Evolutionary conservation across 2,329 filamentous ascomycete genomes (phyloP).

Genomic region (Beauveria sp.): DNA sequence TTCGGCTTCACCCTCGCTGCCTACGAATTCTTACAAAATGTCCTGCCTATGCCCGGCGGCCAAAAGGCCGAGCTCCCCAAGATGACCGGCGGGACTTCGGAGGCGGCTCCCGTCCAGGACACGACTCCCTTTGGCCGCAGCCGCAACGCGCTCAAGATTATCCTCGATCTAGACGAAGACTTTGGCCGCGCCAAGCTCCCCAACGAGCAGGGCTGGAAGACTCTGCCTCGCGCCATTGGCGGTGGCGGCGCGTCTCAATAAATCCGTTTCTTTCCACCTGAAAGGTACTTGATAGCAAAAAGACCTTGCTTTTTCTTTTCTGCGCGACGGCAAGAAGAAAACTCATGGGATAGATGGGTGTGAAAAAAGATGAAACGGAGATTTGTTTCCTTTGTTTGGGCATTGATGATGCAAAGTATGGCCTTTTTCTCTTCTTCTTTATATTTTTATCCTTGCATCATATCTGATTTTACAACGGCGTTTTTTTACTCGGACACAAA

Average conservation of each 20-base stretch:
- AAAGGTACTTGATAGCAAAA: not conserved
- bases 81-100: constrained; percentile 51
- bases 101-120: constrained; percentile 40
- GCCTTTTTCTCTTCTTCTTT: constrained; percentile 8
- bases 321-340: not conserved
- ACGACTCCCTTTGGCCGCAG: constrained; percentile 52
- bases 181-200: constrained; percentile 70
- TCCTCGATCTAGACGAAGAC: constrained; percentile 87
- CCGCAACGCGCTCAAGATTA: constrained; percentile 89
- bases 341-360: not conserved
- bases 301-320: not conserved
- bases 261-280: not conserved
- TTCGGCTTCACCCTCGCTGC: constrained; percentile 96
- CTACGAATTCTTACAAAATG: constrained; percentile 82
- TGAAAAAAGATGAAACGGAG: not conserved
- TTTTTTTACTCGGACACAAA: constrained; percentile 6
- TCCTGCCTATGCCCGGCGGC: constrained; percentile 70
- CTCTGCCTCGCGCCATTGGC: constrained; percentile 42
- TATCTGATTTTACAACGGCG: constrained; percentile 7
- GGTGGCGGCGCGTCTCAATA: constrained; percentile 23
- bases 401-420: constrained; percentile 7
- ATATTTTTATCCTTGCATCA: constrained; percentile 11
- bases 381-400: constrained; percentile 4
- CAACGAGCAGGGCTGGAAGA: constrained; percentile 44
- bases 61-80: constrained; percentile 42